Conservation (phyloP, 2,329 filamentous ascomycete genomes). For the Biscogniauxia mediterranea region DNA sequence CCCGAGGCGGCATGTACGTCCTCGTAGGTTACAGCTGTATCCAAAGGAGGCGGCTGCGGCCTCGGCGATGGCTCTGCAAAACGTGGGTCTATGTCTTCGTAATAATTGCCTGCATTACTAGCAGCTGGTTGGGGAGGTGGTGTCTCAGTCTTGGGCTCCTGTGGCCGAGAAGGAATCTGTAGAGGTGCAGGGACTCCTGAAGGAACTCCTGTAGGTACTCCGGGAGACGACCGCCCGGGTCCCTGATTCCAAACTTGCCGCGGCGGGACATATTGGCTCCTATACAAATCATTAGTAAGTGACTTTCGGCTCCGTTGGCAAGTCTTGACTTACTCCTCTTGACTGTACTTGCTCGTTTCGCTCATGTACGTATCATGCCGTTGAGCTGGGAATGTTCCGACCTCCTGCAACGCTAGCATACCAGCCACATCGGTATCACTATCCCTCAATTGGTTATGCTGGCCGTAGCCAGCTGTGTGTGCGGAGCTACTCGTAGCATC, state of each 20-base stretch:
- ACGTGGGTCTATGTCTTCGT: constrained; percentile 89
- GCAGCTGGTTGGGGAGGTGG: constrained; percentile 33
- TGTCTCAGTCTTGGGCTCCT: constrained; percentile 37
- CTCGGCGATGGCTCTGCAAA: constrained; percentile 57
- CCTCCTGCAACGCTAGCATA: constrained; percentile 70
- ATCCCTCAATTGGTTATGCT: constrained; percentile 52
- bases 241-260: constrained; percentile 55
- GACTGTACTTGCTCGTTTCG: constrained; percentile 70
- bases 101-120: constrained; percentile 56
- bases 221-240: constrained; percentile 43
- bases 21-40: constrained; percentile 53
- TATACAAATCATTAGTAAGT: constrained; percentile 34
- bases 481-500: constrained; percentile 61
- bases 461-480: constrained; percentile 43
- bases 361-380: constrained; percentile 55
- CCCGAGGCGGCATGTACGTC: constrained; percentile 56
- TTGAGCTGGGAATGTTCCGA: constrained; percentile 33
- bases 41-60: constrained; percentile 26
- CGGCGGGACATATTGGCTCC: constrained; percentile 55
- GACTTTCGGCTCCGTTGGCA: constrained; percentile 17
- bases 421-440: constrained; percentile 71
- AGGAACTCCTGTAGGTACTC: constrained; percentile 7
- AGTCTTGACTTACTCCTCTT: constrained; percentile 63
- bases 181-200: constrained; percentile 42
- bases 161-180: constrained; percentile 33